These are phyloP conservation scores for Ramalina intermedia DNA, from an alignment of 495 filamentous ascomycete species.

Conservation along the genomic window DNA sequence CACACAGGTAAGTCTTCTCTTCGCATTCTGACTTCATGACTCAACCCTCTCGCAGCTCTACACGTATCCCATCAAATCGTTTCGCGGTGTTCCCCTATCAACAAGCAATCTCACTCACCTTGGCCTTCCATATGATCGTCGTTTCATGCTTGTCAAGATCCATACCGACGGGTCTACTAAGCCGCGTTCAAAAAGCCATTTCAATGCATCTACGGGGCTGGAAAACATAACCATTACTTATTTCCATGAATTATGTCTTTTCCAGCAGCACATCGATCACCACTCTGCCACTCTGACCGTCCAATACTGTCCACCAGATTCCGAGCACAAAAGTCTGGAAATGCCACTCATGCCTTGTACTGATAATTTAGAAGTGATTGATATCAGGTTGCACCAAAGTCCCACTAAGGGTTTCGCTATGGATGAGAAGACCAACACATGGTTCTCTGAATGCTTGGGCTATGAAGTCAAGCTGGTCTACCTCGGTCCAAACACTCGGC, in stretches of 20 bases:
- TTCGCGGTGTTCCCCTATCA: constrained; percentile 47
- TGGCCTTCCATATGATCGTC: constrained; percentile 62
- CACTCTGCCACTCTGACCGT: constrained; percentile 24
- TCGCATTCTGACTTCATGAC: not conserved
- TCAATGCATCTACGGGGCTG: constrained; percentile 17
- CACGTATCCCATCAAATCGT: constrained; percentile 79
- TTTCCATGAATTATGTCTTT: constrained; percentile 53
- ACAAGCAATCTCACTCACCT: constrained; percentile 42
- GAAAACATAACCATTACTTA: constrained; percentile 55
- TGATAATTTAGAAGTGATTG: constrained; percentile 31
- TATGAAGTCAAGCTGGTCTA: constrained; percentile 53
- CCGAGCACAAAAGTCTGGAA: constrained; percentile 24
- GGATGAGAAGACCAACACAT: constrained; percentile 47
- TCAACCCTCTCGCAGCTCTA: constrained; percentile 42
- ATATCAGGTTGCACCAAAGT: constrained; percentile 49
- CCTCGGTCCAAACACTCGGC: constrained; percentile 46
- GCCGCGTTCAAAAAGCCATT: constrained; percentile 1
- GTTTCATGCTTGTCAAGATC: constrained; percentile 61
- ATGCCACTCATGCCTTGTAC: constrained; percentile 47
- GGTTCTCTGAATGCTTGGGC: constrained; percentile 62
- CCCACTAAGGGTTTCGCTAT: constrained; percentile 52
- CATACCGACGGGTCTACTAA: constrained; percentile 15
- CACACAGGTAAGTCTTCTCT: constrained; percentile 26
- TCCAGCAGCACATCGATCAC: constrained; percentile 41
- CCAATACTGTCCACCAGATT: constrained; percentile 28